Evolutionary conservation across 2,329 filamentous ascomycete species (phyloP).

Genomic region (Talaromyces rugulosus): DNA sequence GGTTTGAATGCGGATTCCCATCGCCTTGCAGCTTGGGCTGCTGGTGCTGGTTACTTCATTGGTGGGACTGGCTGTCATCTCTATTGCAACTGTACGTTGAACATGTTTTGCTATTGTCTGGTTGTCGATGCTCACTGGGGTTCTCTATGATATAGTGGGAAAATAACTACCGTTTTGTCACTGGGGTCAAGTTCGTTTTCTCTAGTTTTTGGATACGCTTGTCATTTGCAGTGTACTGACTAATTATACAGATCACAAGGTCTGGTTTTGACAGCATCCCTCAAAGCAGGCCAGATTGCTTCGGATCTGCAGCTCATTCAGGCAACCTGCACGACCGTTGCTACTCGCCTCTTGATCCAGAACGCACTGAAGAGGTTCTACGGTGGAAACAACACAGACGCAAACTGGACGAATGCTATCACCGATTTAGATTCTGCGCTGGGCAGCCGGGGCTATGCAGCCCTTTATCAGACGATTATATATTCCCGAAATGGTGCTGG

Average conservation of each 20-base stretch:
- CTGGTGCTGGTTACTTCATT: constrained; percentile 74
- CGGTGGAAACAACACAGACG: constrained; percentile 46
- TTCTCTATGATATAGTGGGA: constrained; percentile 42
- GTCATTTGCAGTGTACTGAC: constrained; percentile 4
- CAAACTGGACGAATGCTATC: constrained; percentile 59
- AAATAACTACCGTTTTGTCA: constrained; percentile 59
- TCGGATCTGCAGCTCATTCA: constrained; percentile 76
- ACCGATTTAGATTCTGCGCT: constrained; percentile 71
- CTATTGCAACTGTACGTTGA: constrained; percentile 56
- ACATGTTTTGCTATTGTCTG: not conserved
- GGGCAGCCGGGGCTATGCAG: constrained; percentile 51
- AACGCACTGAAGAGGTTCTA: constrained; percentile 49
- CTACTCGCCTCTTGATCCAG: constrained; percentile 58
- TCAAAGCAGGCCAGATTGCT: constrained; percentile 78
- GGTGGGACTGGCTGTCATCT: constrained; percentile 69
- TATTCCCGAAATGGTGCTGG: constrained; percentile 66
- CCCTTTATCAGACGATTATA: constrained; percentile 64
- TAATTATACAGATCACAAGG: constrained; percentile 46
- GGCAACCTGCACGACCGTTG: constrained; percentile 67
- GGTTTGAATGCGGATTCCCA: constrained; percentile 70
- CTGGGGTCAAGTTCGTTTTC: constrained; percentile 45
- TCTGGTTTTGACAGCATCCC: constrained; percentile 73
- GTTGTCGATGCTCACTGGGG: not conserved
- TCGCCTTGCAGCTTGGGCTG: constrained; percentile 78
- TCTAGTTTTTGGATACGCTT: not conserved